Conservation (phyloP, 2,329 filamentous ascomycete genomes). For the Cladosporium phlei region DNA sequence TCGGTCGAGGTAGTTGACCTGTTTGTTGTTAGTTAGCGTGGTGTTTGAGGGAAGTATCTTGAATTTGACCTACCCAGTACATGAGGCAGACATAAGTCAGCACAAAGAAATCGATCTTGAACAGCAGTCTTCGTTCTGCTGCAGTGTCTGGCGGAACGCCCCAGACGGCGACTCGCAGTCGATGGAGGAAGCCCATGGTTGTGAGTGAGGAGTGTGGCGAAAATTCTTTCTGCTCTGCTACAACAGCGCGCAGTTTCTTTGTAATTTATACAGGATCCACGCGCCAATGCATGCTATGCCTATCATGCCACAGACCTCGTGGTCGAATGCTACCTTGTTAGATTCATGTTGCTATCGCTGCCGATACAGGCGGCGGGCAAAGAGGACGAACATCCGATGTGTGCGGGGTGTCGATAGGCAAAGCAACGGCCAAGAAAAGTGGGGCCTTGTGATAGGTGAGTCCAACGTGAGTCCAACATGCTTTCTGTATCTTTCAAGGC, state of each 20-base stretch:
- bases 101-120: conserved; percentile 32
- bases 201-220: not conserved
- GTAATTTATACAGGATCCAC: not conserved
- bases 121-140: conserved; percentile 21
- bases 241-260: not conserved
- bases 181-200: conserved; percentile 22
- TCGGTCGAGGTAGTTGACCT: conserved; percentile 41
- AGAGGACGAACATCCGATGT: no score
- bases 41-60: not conserved
- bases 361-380: no score
- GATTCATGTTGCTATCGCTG: conserved; percentile 2
- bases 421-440: no score
- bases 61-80: conserved; percentile 26
- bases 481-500: no score
- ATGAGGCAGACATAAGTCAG: conserved; percentile 37
- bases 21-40: not conserved
- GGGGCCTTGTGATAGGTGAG: no score
- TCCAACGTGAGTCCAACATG: no score
- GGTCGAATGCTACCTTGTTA: conserved; percentile 1
- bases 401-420: no score
- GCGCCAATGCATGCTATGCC: not conserved
- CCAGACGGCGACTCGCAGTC: conserved; percentile 23
- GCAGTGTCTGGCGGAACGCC: conserved; percentile 24
- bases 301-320: not conserved
- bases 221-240: not conserved